Conservation (phyloP, 352 stramenopile genomes). For the Phytophthora melonis region DNA sequence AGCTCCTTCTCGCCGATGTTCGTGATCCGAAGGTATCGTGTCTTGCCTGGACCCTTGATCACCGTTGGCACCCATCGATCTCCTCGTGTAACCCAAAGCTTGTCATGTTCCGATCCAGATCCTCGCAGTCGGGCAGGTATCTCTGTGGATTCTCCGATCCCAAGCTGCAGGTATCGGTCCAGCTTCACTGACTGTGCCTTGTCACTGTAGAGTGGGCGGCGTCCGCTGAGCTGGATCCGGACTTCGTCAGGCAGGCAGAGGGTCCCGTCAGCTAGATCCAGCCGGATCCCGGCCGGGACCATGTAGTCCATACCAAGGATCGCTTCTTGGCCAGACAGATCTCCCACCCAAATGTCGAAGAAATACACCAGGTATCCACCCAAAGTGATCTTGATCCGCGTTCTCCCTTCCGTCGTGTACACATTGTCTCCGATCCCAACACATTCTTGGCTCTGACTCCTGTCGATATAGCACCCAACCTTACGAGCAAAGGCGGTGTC, state of each 20-base stretch:
- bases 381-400: neutral
- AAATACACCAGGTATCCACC: neutral
- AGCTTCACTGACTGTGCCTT: neutral
- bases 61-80: conserved; percentile 13
- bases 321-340: neutral
- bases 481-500: neutral
- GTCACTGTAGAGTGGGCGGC: neutral
- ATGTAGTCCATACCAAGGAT: conserved; percentile 11
- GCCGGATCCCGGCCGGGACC: conserved; percentile 16
- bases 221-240: conserved; percentile 11
- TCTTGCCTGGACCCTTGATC: neutral
- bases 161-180: neutral
- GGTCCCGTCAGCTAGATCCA: neutral
- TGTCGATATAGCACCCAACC: neutral
- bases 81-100: conserved; percentile 15
- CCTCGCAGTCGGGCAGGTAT: neutral
- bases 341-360: neutral
- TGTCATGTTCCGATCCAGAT: neutral
- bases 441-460: neutral
- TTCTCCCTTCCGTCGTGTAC: neutral
- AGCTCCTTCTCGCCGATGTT: conserved; percentile 1
- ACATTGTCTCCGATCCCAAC: neutral
- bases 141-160: neutral
- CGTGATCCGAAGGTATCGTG: conserved; percentile 8
- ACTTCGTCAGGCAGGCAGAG: conserved; percentile 7